Conservation (phyloP, 2,329 filamentous ascomycete genomes). For the Leptodontidium sp. region DNA sequence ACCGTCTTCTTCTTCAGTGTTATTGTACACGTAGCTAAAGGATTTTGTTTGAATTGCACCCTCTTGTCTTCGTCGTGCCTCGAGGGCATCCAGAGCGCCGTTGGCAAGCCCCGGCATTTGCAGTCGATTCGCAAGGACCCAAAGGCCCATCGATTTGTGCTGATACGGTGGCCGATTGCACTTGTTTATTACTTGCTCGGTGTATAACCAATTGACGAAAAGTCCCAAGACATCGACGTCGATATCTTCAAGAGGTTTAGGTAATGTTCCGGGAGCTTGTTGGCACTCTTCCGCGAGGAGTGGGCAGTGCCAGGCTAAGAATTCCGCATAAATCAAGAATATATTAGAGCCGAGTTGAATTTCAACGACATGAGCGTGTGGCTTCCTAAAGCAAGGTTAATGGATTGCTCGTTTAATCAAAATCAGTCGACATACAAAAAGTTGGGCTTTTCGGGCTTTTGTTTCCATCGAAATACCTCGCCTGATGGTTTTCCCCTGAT, state of each 20-base stretch:
- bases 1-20: not conserved
- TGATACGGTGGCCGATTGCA: slow-evolving; percentile 12
- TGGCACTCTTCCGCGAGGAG: not conserved
- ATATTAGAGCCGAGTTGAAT: not conserved
- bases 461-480: too few species aligned
- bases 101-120: slow-evolving; percentile 20
- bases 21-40: slow-evolving; percentile 11
- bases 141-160: slow-evolving; percentile 17
- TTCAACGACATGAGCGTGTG: slow-evolving; percentile 8
- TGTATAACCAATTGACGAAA: slow-evolving; percentile 14
- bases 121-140: slow-evolving; percentile 15
- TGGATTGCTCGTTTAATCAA: not conserved
- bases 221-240: slow-evolving; percentile 1
- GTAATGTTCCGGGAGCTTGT: not conserved
- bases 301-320: slow-evolving; percentile 15
- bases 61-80: not conserved
- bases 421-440: slow-evolving; percentile 1
- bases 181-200: slow-evolving; percentile 2
- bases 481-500: too few species aligned
- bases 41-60: slow-evolving; percentile 4
- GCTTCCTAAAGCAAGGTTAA: not conserved
- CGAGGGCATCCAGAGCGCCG: slow-evolving; percentile 21
- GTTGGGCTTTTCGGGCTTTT: not conserved
- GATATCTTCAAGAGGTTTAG: not conserved
- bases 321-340: slow-evolving; percentile 12